Percentiles rank a stretch among this genome's conserved stretches.
These are phyloP conservation scores for Botrytis deweyae DNA, from an alignment of 2,329 filamentous ascomycete genomes.

Conservation along the genomic window DNA sequence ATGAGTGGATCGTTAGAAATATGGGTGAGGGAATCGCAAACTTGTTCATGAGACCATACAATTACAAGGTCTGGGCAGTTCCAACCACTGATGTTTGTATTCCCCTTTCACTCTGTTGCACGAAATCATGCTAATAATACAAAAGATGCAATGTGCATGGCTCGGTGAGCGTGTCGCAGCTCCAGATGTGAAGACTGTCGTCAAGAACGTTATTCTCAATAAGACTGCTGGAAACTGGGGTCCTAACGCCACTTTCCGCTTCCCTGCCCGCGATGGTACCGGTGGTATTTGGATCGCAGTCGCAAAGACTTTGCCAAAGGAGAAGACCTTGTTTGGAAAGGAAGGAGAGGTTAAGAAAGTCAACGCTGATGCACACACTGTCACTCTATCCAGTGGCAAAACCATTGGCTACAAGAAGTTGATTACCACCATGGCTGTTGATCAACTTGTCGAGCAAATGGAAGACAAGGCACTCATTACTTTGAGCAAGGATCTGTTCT, in stretches of 20 bases:
- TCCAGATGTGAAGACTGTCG: conserved; percentile 90
- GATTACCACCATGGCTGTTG: conserved; percentile 93
- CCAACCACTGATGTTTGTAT: conserved; percentile 82
- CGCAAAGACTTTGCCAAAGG: conserved; percentile 84
- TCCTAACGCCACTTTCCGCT: conserved; percentile 96
- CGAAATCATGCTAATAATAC: conserved; percentile 1
- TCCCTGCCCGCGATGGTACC: conserved; percentile 92
- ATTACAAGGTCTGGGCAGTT: conserved; percentile 99
- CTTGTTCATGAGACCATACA: conserved; percentile 98
- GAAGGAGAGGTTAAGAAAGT: conserved; percentile 82
- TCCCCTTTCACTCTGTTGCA: not conserved
- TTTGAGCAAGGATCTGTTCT: conserved; percentile 89
- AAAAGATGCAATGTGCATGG: conserved; percentile 98
- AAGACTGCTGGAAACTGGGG: conserved; percentile 98
- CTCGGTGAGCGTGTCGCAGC: conserved; percentile 97
- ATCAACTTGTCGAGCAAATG: conserved; percentile 83
- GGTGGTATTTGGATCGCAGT: conserved; percentile 99
- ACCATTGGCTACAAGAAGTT: conserved; percentile 90
- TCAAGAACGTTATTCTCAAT: conserved; percentile 90
- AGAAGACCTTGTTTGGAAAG: conserved; percentile 89
- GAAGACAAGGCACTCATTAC: conserved; percentile 79
- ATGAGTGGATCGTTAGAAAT: conserved; percentile 96
- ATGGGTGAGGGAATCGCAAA: conserved; percentile 87
- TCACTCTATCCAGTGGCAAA: conserved; percentile 79
- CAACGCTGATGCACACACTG: conserved; percentile 80